Evolutionary conservation across 768 basidiomycete species (phyloP).

Genomic region (Exidia glandulosa): DNA sequence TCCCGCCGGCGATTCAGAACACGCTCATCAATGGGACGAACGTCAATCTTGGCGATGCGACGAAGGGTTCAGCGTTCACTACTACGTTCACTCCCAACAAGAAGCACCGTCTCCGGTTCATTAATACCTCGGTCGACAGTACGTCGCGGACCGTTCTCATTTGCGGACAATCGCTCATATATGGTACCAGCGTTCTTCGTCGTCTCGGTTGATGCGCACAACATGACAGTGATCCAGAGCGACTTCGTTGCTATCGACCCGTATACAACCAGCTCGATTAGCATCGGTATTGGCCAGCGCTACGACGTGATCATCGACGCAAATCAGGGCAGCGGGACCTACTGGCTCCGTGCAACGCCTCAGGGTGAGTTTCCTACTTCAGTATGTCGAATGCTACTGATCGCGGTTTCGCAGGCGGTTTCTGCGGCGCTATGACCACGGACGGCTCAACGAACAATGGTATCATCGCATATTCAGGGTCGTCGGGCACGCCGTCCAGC

Average conservation of each 20-base stretch:
- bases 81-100: neutral
- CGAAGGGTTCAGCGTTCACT: neutral
- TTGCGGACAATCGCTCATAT: neutral
- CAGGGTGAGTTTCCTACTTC: no score
- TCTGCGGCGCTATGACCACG: no score
- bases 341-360: neutral
- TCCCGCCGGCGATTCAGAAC: neutral
- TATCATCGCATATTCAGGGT: no score
- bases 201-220: neutral
- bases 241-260: neutral
- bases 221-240: neutral
- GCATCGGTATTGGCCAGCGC: neutral
- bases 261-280: neutral
- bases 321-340: neutral
- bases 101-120: neutral
- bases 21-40: neutral
- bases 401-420: no score
- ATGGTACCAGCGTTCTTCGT: neutral
- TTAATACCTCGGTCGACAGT: neutral
- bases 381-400: no score
- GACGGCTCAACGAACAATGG: neutral
- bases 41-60: neutral
- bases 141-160: neutral
- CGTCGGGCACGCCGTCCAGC: neutral
- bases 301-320: neutral